A percentile compares a stretch with the other conserved stretches of the same genome.
phyloP scores from a whole-genome alignment of 306 rosid species.

The Dalbergia cochinchinensis region DNA sequence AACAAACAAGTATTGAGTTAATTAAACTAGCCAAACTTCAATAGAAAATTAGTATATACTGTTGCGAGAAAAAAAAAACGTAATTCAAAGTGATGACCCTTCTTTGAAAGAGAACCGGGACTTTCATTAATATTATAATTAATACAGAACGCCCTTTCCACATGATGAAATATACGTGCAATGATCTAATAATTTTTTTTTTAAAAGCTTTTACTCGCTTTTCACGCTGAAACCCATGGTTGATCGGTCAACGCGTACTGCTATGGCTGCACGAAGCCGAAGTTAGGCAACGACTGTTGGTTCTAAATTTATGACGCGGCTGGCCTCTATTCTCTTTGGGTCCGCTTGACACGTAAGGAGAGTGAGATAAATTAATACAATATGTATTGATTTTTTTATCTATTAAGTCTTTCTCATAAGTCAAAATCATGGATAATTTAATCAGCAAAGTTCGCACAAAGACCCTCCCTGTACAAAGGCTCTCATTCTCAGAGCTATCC shows the following conservation, averaged over 20 bases:
- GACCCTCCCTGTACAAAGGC: too few species aligned
- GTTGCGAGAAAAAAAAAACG: neutral
- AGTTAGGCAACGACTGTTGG: conserved; percentile 1
- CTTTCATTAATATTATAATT: neutral
- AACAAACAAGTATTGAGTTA: too few species aligned
- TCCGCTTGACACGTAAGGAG: too few species aligned
- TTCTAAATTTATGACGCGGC: neutral
- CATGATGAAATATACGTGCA: conserved; percentile 33
- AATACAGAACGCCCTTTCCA: conserved; percentile 29
- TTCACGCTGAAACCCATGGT: conserved; percentile 14
- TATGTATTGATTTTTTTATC: too few species aligned
- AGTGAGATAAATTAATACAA: too few species aligned
- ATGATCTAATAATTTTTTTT: conserved; percentile 9
- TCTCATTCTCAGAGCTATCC: too few species aligned
- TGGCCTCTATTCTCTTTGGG: conserved; percentile 2
- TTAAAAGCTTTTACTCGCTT: conserved; percentile 29
- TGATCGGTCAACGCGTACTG: conserved; percentile 37
- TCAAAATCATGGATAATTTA: too few species aligned
- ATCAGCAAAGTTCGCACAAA: too few species aligned
- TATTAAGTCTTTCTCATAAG: too few species aligned
- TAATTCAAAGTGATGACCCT: conserved; percentile 34
- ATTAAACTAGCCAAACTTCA: too few species aligned
- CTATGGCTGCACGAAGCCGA: conserved; percentile 6
- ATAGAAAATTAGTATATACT: too few species aligned
- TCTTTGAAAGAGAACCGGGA: conserved; percentile 1